Conservation (phyloP, 345 rosid genomes). For the Murraya koenigii region DNA sequence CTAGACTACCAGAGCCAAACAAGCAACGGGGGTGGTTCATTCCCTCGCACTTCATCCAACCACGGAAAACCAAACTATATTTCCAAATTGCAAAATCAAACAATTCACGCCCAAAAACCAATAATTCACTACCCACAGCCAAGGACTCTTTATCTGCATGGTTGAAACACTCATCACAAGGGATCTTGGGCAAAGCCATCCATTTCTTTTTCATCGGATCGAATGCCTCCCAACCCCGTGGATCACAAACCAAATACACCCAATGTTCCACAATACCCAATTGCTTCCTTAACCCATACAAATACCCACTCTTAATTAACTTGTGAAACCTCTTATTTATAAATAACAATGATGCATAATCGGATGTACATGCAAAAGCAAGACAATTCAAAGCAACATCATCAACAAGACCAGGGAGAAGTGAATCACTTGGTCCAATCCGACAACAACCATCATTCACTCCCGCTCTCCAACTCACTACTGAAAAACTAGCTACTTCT, state of each 20-base stretch:
- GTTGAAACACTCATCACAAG: slow-evolving; percentile 82
- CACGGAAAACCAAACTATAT: slow-evolving; percentile 46
- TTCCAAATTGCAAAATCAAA: slow-evolving; percentile 76
- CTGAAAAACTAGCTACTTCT: slow-evolving; percentile 22
- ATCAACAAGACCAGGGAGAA: slow-evolving; percentile 76
- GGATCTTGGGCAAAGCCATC: slow-evolving; percentile 75
- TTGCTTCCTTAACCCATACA: slow-evolving; percentile 60
- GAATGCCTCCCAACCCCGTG: slow-evolving; percentile 76
- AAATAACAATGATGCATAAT: slow-evolving; percentile 52
- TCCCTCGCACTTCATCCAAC: slow-evolving; percentile 68
- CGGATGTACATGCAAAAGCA: slow-evolving; percentile 59
- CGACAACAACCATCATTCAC: slow-evolving; percentile 46
- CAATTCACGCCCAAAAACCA: slow-evolving; percentile 75
- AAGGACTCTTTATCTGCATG: slow-evolving; percentile 80
- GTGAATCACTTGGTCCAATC: slow-evolving; percentile 59
- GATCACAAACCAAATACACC: slow-evolving; percentile 76
- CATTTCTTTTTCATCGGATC: slow-evolving; percentile 58
- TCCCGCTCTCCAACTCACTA: slow-evolving; percentile 34
- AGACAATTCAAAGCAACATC: slow-evolving; percentile 71
- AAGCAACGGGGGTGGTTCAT: slow-evolving; percentile 76
- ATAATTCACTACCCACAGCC: slow-evolving; percentile 67
- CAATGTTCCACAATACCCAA: slow-evolving; percentile 53
- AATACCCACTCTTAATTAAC: slow-evolving; percentile 43
- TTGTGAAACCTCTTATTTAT: slow-evolving; percentile 57
- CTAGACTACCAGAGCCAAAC: slow-evolving; percentile 71